A percentile compares a stretch with the other conserved stretches of the same genome.
Evolutionary conservation across 2,329 filamentous ascomycete species (phyloP).

Genomic region (Nemania sp.): DNA sequence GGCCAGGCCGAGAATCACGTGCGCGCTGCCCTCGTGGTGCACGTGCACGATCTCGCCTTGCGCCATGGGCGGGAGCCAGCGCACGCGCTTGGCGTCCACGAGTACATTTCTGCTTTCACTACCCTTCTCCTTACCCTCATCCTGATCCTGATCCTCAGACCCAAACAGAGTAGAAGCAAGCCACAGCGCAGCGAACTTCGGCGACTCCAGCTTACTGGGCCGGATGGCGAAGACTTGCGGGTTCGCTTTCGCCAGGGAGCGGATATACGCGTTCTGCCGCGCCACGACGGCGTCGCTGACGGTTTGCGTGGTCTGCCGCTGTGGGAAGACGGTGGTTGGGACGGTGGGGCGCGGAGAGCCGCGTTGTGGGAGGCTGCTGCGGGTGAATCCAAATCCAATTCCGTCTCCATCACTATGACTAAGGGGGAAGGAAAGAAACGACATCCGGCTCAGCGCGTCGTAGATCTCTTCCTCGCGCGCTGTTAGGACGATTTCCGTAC

Average conservation of each 20-base stretch:
- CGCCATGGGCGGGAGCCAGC: slow-evolving; percentile 24
- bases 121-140: background rate
- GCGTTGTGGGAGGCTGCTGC: background rate
- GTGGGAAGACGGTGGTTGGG: slow-evolving; percentile 43
- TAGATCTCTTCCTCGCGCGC: slow-evolving; percentile 12
- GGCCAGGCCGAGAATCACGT: slow-evolving; percentile 43
- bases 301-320: slow-evolving; percentile 42
- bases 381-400: no score
- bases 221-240: slow-evolving; percentile 32
- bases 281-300: slow-evolving; percentile 20
- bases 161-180: background rate
- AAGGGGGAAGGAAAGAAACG: background rate
- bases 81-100: background rate
- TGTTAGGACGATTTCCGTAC: slow-evolving; percentile 12
- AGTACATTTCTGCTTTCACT: background rate
- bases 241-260: slow-evolving; percentile 32
- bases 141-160: background rate
- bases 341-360: slow-evolving; percentile 38
- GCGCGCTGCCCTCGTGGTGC: slow-evolving; percentile 45
- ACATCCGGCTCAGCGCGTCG: background rate
- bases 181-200: slow-evolving; percentile 38
- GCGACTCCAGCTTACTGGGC: slow-evolving; percentile 41
- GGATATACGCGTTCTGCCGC: slow-evolving; percentile 36
- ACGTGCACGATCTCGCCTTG: slow-evolving; percentile 44
- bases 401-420: background rate